Base-by-base conservation (phyloP, 2,329 filamentous ascomycete genomes). In the Microsporum canis region DNA sequence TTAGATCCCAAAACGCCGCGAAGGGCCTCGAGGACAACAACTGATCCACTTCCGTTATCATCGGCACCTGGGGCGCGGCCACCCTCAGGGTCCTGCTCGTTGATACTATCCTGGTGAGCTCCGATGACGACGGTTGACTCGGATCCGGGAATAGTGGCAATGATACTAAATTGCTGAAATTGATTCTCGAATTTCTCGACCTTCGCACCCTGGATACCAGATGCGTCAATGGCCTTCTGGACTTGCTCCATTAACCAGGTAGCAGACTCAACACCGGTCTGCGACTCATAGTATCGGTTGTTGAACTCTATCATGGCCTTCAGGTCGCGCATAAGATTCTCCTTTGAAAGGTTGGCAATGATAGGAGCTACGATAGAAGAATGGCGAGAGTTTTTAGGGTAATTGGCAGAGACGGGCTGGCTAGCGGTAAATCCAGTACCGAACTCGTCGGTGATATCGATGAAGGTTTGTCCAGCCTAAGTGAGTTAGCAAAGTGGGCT, bases 101-200 rank as follows among this genome's bases (percentile, higher is more conserved):
- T 97, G 76, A 96, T 95, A 68, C 89, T 95, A 74, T 97, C 92
- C 73, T 95, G 91, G 73, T 96, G 91, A 0, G 91, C 91, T 57
- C 92, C 91, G 66, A 96, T 87, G 29, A 96, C 86, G 36, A 95
- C 82, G 0, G 91, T 96, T 73, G 87, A 88, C 70, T 95, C 86
- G 62, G 84, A 88, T 60, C 92, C 92, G 0, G 92, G 92, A 56
- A 99, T 89, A 5, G 87, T 91, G 29, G 91, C 91, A 71, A 97
- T 95, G 70, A 97, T 87, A 65, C 87, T 92, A 75, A 88, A 87
- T 71, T 99, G 92, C 64, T 88, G 87, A 91, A 91, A 99, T 0
- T 85, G 75, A 72, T 97, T 92, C 49, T 80, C 75, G 73, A 97
- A 96, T 66, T 83, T 84, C 71, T 85, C 78, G 1, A 88, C 90